Evolutionary conservation across 352 stramenopile species (phyloP), one percentile per base, ranked within the genome.

Genomic region (Phytophthora nicotianae): DNA sequence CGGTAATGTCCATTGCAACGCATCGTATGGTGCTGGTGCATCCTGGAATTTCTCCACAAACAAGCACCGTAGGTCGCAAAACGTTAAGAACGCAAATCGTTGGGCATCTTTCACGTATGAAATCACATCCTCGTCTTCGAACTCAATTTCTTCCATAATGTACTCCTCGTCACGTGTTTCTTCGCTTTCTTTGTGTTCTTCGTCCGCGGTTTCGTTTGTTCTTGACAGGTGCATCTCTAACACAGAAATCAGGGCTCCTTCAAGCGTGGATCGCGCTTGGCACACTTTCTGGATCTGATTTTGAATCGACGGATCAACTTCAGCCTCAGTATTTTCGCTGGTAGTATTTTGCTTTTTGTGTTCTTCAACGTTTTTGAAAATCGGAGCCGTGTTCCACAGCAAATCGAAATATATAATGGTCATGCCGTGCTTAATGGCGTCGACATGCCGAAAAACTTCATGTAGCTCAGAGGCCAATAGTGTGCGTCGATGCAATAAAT

Each of bases 21-120:
- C 55, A 64, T 90, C 74, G 40, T 82, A 91, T 10, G 86, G 88
- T 27, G 73, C 35, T 10, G 65, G 59, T 17, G 74, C 69, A 21
- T 88, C 75, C 32, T 83, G 77, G 46, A 96, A 92, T 53, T 90
- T 90, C 56, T 96, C 86, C 19, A 93, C 79, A 49, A 93, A 94
- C 19, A 96, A 69, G 58, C 88, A 95, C 0, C 83, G 72, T 9
- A 77, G 65, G 62, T 96, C 88, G 47, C 88, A 94, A 54, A 93
- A 91, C 0, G 75, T 81, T 35, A 94, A 52, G 54, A 94, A 96
- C 5, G 86, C 86, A 24, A 75, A 70, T 1, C 74, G 65, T 56
- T 96, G 88, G 4, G 72, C 75, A 5, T 83, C 73, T 54, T 72
- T 83, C 32, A 96, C 82, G 35, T 83, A 93, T 20, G 68, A 19